Conservation (phyloP, 495 filamentous ascomycete genomes). For the Xylaria telfairii region DNA sequence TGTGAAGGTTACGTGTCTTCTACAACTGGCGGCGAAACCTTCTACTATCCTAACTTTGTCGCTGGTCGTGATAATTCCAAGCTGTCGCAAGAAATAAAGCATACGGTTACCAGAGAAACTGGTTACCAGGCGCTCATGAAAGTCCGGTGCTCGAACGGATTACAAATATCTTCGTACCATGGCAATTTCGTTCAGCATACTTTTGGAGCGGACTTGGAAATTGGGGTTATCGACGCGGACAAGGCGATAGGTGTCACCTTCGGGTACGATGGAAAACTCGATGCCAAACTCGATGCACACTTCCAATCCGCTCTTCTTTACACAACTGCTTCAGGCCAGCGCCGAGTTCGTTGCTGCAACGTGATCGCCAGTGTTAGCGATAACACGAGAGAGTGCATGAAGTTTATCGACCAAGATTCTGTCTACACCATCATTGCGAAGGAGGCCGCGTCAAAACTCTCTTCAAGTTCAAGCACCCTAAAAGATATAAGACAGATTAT, state of each 20-base stretch:
- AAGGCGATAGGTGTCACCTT: slow-evolving; percentile 93
- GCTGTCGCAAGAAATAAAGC: slow-evolving; percentile 83
- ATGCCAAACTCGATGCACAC: slow-evolving; percentile 94
- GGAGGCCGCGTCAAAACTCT: slow-evolving; percentile 83
- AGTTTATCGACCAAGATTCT: slow-evolving; percentile 93
- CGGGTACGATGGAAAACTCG: slow-evolving; percentile 95
- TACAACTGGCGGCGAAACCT: slow-evolving; percentile 88
- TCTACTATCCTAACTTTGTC: slow-evolving; percentile 96
- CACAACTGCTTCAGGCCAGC: slow-evolving; percentile 87
- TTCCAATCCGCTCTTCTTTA: slow-evolving; percentile 96
- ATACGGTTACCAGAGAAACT: slow-evolving; percentile 88
- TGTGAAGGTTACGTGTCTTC: slow-evolving; percentile 68
- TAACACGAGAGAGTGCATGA: slow-evolving; percentile 80
- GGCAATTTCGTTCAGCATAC: slow-evolving; percentile 96
- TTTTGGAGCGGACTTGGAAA: slow-evolving; percentile 93
- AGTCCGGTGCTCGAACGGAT: slow-evolving; percentile 94
- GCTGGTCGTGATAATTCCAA: slow-evolving; percentile 82
- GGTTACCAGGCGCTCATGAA: slow-evolving; percentile 99
- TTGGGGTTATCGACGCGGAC: slow-evolving; percentile 91
- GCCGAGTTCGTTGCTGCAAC: slow-evolving; percentile 91
- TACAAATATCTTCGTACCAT: slow-evolving; percentile 92
- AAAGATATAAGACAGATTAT: slow-evolving; percentile 87
- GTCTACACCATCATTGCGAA: slow-evolving; percentile 87
- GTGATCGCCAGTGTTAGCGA: slow-evolving; percentile 91
- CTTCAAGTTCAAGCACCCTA: slow-evolving; percentile 69